phyloP scores from a whole-genome alignment of 2,329 filamentous ascomycete genomes.

The Verticillium dahliae region DNA sequence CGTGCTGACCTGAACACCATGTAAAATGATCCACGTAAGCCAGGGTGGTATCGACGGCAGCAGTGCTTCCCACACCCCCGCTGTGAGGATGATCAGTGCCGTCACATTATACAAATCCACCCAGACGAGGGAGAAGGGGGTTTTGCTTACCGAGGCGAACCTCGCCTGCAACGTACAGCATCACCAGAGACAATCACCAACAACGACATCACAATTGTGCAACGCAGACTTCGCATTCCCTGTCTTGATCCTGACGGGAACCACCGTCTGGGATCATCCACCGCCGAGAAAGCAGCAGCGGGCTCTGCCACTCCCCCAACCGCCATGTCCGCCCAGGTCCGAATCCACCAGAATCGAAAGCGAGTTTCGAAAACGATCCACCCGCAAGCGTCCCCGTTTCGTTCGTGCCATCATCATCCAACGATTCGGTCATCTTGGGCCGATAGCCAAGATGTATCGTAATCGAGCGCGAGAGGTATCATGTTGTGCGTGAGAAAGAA shows the following conservation, averaged over 20 bases:
- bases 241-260: constrained; percentile 8
- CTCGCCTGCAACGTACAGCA: background rate
- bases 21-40: background rate
- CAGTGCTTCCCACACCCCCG: background rate
- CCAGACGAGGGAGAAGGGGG: background rate
- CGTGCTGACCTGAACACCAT: too few relatives aligned
- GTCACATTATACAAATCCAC: background rate
- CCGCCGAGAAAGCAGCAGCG: constrained; percentile 6
- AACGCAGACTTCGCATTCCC: constrained; percentile 13
- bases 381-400: constrained; percentile 4
- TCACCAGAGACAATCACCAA: constrained; percentile 1
- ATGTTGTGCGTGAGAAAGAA: background rate
- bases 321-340: constrained; percentile 2
- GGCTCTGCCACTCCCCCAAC: constrained; percentile 1
- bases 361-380: constrained; percentile 5
- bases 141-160: background rate
- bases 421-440: background rate
- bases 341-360: constrained; percentile 11
- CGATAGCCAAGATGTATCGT: background rate
- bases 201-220: constrained; percentile 1
- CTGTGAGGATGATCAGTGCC: background rate
- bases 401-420: constrained; percentile 1
- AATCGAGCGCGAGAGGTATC: background rate
- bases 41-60: background rate
- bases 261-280: constrained; percentile 4